Base-by-base conservation (phyloP, 129 eudicot genomes). In the Heracleum sosnowskyi region DNA sequence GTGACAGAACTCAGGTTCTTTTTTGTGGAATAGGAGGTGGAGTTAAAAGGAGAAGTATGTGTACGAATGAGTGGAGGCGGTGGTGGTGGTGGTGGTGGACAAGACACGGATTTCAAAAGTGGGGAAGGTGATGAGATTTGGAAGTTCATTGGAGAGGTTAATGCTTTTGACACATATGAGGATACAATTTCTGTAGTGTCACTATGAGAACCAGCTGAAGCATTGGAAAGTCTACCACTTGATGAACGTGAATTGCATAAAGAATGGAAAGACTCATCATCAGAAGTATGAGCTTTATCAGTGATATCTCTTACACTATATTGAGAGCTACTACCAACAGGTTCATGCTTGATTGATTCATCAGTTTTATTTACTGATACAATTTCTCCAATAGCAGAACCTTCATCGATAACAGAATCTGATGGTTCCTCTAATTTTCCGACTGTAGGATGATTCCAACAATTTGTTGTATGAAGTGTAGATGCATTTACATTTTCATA, bases 241-340 rank as follows among this genome's bases (percentile, higher is more conserved):
- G 91, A 81, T 18, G 98, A 85, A 29, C 81, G 83, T 24, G 97
- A 91, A 79, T 90, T 82, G 70, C 89, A 84, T 3, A 87, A 37
- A 51, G 97, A 95, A 79, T 95, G 97, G 46, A 95, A 91, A 37
- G 96, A 91, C 86, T 91, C 96, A 79, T 90, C 93, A 57, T 91
- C 98, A 35, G 96, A 92, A 49, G 90, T 83, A 86, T 86, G 64
- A 74, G 78, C 76, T 74, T 85, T 84, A 28, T 81, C 83, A 11
- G 73, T 76, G 6, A 26, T 63, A 18, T 75, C 33, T 68, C 84
- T 74, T 15, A 83, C 88, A 39, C 81, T 86, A 47, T 42, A 40
- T 31, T 82, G 80, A 70, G 89, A 82, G 77, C 79, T 80, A 40
- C 81, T 81, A 35, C 76, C 85, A 41, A 87, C 87, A 55, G 86